Evolutionary conservation across 2,329 filamentous ascomycete species (phyloP), one percentile per base, ranked within the genome.

Genomic region (Ophiostoma himal-ulmi): DNA sequence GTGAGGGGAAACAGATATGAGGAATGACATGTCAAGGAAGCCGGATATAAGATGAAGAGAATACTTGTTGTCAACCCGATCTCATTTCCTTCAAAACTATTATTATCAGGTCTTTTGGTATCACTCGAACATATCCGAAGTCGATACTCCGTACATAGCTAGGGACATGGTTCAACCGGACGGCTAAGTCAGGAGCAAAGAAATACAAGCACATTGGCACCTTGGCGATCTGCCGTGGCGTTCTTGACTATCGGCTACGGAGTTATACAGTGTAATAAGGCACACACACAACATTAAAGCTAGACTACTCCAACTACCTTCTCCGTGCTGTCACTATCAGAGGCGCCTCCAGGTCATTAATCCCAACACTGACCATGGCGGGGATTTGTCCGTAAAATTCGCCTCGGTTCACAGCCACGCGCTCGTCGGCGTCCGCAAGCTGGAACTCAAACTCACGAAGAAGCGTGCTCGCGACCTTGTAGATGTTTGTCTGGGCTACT

Each of bases 401-500:
- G 8, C 73, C 72, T 0, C 14, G 41, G 20, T 68, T 39, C 6
- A 72, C 72, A 1, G 41, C 65, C 13, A 39, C 67, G 30, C 34
- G 65, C 36, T 76, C 74, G 3, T 69, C 67, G 0, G 7, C 22
- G 68, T 77, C 76, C 0, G 76, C 77, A n/a, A 79, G 68, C 62
- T 76, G 72, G 69, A 79, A 77, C 8, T 75, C 72, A 66, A 77
- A 79, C n/a, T 76, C 72, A 6, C 67, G 70, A 2, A 79, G 72
- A 44, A 79, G 68, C 1, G 77, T 78, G 66, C 75, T 78, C 67
- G 74, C 69, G 44, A 79, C 22, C 68, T 79, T 80, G 68, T 77
- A 77, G 4, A 80, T 79, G 69, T 79, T 78, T 2, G 76, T 76
- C 69, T 75, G 75, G 0, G 78, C 78, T 8, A 80, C 73, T 5